phyloP scores from a whole-genome alignment of 2,329 filamentous ascomycete species.

The Dactylellina haptotyla region DNA sequence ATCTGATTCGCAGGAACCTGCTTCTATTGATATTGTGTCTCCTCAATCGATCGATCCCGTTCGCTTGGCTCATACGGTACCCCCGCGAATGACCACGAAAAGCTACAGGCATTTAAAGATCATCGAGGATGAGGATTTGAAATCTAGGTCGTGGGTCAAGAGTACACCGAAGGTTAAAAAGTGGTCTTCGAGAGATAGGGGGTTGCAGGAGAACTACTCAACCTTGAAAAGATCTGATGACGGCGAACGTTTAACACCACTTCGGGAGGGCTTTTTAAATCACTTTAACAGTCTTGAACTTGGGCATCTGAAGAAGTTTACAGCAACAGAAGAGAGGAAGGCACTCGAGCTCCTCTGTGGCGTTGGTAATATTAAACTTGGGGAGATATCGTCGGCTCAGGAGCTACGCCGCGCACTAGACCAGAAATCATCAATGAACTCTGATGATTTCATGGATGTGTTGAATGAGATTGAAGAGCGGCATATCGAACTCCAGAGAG shows the following conservation, averaged over 20 bases:
- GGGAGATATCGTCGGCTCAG: neutral
- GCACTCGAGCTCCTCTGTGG: neutral
- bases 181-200: too few relatives aligned
- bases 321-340: neutral
- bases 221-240: too few relatives aligned
- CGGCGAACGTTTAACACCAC: too few relatives aligned
- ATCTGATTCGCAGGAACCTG: too few relatives aligned
- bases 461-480: slow-evolving; percentile 9
- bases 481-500: neutral
- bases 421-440: too few relatives aligned
- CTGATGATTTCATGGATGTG: slow-evolving; percentile 3
- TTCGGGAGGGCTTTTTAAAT: neutral
- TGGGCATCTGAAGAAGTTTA: neutral
- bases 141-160: too few relatives aligned
- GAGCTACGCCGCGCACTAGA: neutral
- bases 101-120: too few relatives aligned
- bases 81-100: too few relatives aligned
- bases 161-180: too few relatives aligned
- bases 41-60: neutral
- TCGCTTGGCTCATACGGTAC: too few relatives aligned
- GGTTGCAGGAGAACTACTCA: too few relatives aligned
- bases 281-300: slow-evolving; percentile 5
- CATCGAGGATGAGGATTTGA: too few relatives aligned
- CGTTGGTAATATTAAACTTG: neutral
- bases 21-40: neutral